Conservation (phyloP, 257 asterid genomes). For the Coffea canephora region DNA sequence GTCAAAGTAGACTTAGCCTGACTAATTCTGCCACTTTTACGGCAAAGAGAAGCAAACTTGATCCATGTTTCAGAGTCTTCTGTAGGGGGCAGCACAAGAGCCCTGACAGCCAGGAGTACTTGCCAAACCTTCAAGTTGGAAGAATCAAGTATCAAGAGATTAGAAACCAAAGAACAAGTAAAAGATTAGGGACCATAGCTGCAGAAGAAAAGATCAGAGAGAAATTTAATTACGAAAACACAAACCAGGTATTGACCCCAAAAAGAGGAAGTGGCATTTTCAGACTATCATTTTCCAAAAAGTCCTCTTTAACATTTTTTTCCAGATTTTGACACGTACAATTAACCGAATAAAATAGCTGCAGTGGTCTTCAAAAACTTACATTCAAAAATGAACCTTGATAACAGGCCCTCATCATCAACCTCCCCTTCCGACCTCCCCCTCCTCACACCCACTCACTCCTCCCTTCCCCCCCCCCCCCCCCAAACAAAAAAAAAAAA, state of each 20-base stretch:
- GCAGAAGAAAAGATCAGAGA: neutral
- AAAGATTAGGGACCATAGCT: neutral
- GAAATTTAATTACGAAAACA: neutral
- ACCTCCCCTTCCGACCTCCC: neutral
- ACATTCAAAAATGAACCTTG: no score
- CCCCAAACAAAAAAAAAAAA: no score
- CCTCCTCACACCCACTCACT: no score
- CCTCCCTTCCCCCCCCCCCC: no score
- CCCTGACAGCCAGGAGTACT: slow-evolving; percentile 77
- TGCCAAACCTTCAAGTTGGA: slow-evolving; percentile 80
- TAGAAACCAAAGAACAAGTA: slow-evolving; percentile 6
- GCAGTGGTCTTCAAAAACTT: neutral
- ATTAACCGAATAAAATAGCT: neutral
- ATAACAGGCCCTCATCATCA: neutral
- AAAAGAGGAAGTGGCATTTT: neutral
- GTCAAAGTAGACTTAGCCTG: slow-evolving; percentile 92
- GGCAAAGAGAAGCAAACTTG: slow-evolving; percentile 95
- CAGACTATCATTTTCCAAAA: slow-evolving; percentile 3
- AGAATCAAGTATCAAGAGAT: slow-evolving; percentile 22
- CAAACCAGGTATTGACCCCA: neutral
- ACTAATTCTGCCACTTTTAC: slow-evolving; percentile 94
- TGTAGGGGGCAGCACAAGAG: slow-evolving; percentile 95
- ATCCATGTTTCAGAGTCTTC: slow-evolving; percentile 99
- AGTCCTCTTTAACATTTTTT: neutral
- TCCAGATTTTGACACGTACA: neutral